These are phyloP conservation scores for Geum urbanum DNA, from an alignment of 306 rosid species.

Conservation along the genomic window DNA sequence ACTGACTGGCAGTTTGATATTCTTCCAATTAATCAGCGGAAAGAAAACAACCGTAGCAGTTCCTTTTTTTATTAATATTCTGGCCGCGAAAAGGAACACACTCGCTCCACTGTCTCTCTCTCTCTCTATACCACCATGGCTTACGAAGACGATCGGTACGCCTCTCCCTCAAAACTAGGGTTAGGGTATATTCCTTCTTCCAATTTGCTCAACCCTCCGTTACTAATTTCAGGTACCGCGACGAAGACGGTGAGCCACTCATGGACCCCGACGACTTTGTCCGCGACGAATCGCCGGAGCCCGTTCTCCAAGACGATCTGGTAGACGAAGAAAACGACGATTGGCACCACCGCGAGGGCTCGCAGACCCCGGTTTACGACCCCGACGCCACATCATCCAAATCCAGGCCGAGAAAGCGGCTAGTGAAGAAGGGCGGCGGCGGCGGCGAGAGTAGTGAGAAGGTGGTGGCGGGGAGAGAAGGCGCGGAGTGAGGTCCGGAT, in stretches of 20 bases:
- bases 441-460: no score
- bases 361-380: slow-evolving; percentile 78
- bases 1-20: no score
- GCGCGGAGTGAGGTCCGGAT: no score
- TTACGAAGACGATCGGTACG: slow-evolving; percentile 78
- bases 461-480: no score
- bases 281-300: slow-evolving; percentile 70
- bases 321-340: slow-evolving; percentile 41
- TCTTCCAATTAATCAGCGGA: no score
- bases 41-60: no score
- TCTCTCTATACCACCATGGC: slow-evolving; percentile 38
- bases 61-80: no score
- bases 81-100: background rate
- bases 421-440: slow-evolving; percentile 76
- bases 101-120: background rate
- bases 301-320: slow-evolving; percentile 48
- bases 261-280: slow-evolving; percentile 79
- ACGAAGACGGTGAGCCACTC: slow-evolving; percentile 92
- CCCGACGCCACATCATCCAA: slow-evolving; percentile 36
- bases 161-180: background rate
- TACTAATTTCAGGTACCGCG: slow-evolving; percentile 59
- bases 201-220: background rate
- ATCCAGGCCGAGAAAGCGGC: slow-evolving; percentile 80
- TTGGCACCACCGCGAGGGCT: slow-evolving; percentile 56
- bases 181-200: slow-evolving; percentile 18